Evolutionary conservation across 208 protist genomes (phyloP).

Genomic region (Trichomonas vaginalis): DNA sequence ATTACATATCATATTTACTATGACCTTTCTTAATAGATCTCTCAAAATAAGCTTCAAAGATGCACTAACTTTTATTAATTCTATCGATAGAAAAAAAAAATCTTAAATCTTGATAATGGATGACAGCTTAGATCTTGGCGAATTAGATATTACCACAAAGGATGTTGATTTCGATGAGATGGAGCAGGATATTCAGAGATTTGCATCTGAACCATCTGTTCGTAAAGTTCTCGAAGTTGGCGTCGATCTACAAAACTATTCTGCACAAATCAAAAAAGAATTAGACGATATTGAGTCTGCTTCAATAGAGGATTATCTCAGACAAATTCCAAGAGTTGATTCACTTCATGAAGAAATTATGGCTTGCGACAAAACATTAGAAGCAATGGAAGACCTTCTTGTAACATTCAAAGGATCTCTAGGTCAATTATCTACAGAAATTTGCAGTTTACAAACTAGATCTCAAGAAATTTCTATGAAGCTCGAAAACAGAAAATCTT

Average conservation of each 20-base stretch:
- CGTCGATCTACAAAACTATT: conserved; percentile 1
- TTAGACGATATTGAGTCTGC: not conserved
- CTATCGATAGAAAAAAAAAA: not conserved
- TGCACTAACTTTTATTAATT: no score
- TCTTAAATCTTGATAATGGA: no score
- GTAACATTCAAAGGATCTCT: not conserved
- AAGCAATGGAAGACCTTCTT: not conserved
- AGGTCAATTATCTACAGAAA: not conserved
- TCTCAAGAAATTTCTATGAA: not conserved
- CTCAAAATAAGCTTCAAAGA: no score
- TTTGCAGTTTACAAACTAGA: not conserved
- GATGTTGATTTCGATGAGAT: conserved; percentile 5
- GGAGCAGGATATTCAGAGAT: not conserved
- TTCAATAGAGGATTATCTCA: not conserved
- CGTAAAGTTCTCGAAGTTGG: not conserved
- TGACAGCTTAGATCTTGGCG: not conserved
- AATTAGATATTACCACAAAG: not conserved
- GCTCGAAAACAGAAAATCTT: not conserved
- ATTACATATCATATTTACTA: no score
- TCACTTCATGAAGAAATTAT: not conserved
- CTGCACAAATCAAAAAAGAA: not conserved
- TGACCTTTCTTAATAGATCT: no score
- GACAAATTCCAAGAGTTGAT: not conserved
- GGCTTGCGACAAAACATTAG: not conserved
- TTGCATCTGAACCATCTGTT: not conserved